A percentile compares a stretch with the other conserved stretches of the same genome.
Evolutionary conservation across 176 grass and related monocot species (phyloP).

Genomic region (Ananas comosus): DNA sequence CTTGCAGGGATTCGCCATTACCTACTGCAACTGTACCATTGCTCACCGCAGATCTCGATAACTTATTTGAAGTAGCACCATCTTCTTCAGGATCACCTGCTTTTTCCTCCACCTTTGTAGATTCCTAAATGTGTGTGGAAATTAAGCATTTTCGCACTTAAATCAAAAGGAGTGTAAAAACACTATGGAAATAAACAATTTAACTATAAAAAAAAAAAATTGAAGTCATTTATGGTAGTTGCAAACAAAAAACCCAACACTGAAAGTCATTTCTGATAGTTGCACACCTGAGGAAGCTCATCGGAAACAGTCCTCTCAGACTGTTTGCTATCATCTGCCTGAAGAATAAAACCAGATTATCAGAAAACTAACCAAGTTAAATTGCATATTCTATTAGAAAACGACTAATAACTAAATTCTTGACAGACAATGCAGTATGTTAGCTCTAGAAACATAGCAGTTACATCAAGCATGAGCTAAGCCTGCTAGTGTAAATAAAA

Average conservation of each 20-base stretch:
- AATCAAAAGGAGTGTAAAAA: too few relatives aligned
- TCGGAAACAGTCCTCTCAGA: constrained; percentile 87
- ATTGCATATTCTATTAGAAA: neutral
- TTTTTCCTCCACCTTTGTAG: constrained; percentile 37
- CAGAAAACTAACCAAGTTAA: neutral
- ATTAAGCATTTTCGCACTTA: too few relatives aligned
- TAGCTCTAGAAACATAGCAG: neutral
- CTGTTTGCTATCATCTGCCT: constrained; percentile 76
- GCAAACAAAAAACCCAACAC: constrained; percentile 9
- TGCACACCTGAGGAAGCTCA: constrained; percentile 53
- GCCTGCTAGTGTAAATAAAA: too few relatives aligned
- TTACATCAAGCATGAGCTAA: neutral
- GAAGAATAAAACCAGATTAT: constrained; percentile 24
- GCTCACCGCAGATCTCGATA: constrained; percentile 23
- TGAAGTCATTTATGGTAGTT: constrained; percentile 2
- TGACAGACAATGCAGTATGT: too few relatives aligned
- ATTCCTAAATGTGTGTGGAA: constrained; percentile 30
- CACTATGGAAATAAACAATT: too few relatives aligned
- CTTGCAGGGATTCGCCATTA: constrained; percentile 38
- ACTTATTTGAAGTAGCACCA: constrained; percentile 20
- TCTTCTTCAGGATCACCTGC: constrained; percentile 40
- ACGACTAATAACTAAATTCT: neutral
- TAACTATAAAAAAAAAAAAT: constrained; percentile 5
- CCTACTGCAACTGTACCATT: constrained; percentile 30
- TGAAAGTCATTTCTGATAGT: neutral